Percentiles rank a stretch among this genome's conserved stretches.
Evolutionary conservation across 2,329 filamentous ascomycete species (phyloP).

Genomic region (Colletotrichum coccodes): DNA sequence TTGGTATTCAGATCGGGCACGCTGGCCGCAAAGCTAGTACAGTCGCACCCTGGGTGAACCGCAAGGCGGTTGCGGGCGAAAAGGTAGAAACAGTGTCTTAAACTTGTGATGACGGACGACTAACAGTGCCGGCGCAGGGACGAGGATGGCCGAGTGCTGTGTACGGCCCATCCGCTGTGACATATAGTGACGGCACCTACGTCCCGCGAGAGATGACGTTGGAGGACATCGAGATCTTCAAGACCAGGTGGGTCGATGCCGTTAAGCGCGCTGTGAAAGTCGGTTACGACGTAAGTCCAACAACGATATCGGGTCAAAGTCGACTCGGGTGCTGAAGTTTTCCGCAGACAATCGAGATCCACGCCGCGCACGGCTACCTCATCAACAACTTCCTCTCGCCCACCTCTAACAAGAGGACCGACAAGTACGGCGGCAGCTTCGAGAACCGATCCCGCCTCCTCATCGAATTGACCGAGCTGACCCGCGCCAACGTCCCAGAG

Average conservation of each 20-base stretch:
- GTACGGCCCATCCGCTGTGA: constrained; percentile 37
- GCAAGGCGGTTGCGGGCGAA: constrained; percentile 60
- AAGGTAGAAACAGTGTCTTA: constrained; percentile 36
- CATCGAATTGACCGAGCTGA: constrained; percentile 62
- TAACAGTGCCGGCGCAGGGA: background rate
- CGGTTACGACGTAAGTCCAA: constrained; percentile 66
- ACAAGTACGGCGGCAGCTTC: constrained; percentile 57
- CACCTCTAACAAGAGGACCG: constrained; percentile 55
- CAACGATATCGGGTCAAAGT: background rate
- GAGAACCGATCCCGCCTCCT: constrained; percentile 54
- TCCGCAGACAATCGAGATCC: constrained; percentile 36
- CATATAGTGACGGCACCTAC: constrained; percentile 41
- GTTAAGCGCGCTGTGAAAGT: constrained; percentile 66
- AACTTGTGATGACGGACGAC: background rate
- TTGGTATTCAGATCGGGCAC: constrained; percentile 77
- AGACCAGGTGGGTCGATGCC: constrained; percentile 66
- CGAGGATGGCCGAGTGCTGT: constrained; percentile 56
- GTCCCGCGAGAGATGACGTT: constrained; percentile 66
- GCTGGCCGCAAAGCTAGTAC: constrained; percentile 69
- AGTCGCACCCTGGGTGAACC: constrained; percentile 65
- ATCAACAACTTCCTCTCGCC: constrained; percentile 57
- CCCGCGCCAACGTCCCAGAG: constrained; percentile 69
- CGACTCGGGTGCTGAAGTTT: background rate
- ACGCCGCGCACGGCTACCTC: constrained; percentile 59
- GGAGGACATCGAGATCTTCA: constrained; percentile 72